phyloP scores from a whole-genome alignment of 2,329 filamentous ascomycete genomes.

The Aphanocladium album region DNA sequence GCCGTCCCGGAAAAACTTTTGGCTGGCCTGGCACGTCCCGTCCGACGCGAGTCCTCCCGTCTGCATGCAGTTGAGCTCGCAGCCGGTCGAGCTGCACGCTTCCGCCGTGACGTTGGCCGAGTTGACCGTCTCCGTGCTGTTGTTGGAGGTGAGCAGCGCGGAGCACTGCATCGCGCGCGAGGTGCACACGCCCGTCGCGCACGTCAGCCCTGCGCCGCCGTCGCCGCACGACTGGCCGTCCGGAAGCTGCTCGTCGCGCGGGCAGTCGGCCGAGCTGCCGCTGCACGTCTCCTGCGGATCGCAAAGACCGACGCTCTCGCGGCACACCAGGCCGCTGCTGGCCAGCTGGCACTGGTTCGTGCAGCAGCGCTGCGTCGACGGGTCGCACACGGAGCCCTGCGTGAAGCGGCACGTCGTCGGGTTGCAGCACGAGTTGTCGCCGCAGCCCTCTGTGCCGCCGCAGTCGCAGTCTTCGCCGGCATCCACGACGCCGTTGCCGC shows the following conservation, averaged over 20 bases:
- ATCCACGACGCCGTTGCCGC: constrained; percentile 89
- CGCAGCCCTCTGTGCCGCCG: constrained; percentile 63
- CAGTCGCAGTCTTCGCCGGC: constrained; percentile 84
- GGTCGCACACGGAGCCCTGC: constrained; percentile 64
- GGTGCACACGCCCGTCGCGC: constrained; percentile 81
- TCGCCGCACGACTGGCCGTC: constrained; percentile 64
- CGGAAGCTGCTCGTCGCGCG: constrained; percentile 56
- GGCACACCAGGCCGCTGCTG: constrained; percentile 63
- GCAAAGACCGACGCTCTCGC: constrained; percentile 65
- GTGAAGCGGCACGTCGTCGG: constrained; percentile 74
- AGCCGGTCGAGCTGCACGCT: constrained; percentile 48
- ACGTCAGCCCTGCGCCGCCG: constrained; percentile 54
- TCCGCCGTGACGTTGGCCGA: constrained; percentile 58
- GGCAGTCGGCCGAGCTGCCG: constrained; percentile 64
- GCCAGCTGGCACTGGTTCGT: constrained; percentile 56
- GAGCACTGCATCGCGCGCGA: constrained; percentile 77
- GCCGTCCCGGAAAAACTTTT: constrained; percentile 80
- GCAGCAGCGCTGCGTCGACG: constrained; percentile 69
- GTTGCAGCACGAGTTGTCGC: constrained; percentile 70
- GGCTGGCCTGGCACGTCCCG: constrained; percentile 10
- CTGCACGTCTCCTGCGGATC: constrained; percentile 74
- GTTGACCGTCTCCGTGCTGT: constrained; percentile 70
- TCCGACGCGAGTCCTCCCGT: not conserved
- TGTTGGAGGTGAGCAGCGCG: constrained; percentile 66
- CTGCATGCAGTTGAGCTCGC: constrained; percentile 16